Conservation (phyloP, 371 early-diverging fungal genomes). For the Sporodiniella umbellata region DNA sequence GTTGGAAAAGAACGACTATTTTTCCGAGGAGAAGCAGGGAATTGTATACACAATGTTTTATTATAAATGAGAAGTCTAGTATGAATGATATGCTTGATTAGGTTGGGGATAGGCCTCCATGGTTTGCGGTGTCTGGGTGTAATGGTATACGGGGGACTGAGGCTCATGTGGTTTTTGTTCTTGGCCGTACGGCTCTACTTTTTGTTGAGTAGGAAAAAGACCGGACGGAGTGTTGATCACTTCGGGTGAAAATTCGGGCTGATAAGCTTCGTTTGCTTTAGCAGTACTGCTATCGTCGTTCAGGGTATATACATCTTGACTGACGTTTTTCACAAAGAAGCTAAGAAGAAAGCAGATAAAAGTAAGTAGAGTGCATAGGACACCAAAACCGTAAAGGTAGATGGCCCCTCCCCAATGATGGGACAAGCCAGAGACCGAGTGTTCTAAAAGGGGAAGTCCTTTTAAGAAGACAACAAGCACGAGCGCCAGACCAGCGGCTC, state of each 20-base stretch:
- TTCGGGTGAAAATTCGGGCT: too few species aligned
- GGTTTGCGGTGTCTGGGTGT: background rate
- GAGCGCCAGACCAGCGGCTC: slow-evolving; percentile 23
- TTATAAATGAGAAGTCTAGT: too few species aligned
- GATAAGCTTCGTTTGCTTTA: slow-evolving; percentile 1
- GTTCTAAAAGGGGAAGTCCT: slow-evolving; percentile 14
- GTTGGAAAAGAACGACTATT: too few species aligned
- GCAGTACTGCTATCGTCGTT: background rate
- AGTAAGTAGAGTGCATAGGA: slow-evolving; percentile 14
- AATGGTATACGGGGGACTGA: background rate
- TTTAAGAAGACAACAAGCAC: slow-evolving; percentile 23
- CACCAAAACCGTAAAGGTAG: slow-evolving; percentile 23
- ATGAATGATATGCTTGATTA: background rate
- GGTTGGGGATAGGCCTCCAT: background rate
- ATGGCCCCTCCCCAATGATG: slow-evolving; percentile 29
- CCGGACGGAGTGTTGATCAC: background rate
- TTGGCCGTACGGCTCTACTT: slow-evolving; percentile 6
- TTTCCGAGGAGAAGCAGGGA: too few species aligned
- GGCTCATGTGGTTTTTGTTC: too few species aligned
- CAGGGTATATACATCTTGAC: background rate
- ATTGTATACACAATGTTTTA: too few species aligned
- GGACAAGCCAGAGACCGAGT: slow-evolving; percentile 15
- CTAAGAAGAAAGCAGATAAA: slow-evolving; percentile 21
- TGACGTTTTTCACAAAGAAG: slow-evolving; percentile 5
- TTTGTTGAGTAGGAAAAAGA: slow-evolving; percentile 14